Base-by-base conservation (phyloP, 495 filamentous ascomycete genomes). In the Daldinia vernicosa region DNA sequence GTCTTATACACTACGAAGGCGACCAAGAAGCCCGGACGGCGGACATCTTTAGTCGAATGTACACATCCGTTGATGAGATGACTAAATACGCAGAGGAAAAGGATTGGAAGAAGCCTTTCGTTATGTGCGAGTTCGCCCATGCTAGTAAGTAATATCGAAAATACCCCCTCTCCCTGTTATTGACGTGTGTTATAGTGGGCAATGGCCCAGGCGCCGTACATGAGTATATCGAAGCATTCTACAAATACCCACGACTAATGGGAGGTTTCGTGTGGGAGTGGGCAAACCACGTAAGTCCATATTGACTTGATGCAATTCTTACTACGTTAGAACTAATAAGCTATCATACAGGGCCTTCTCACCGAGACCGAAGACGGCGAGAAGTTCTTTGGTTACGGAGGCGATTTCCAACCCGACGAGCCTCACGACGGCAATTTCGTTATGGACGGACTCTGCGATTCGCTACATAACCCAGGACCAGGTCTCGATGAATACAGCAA, bases 261-360 rank as follows among this genome's bases (percentile, higher is more conserved):
- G 91, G 91, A 6, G 91, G 91, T 0, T 92, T 89, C 60, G 86
- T 91, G 0, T 93, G 91, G 91, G 91, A 92, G 72, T 93, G 90
- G 90, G 86, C 88, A 14, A 93, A 92, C 68, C 90, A 91, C 67
- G 83, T 80, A 72, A 71, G 80, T 67, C 1, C 8, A 30, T 30
- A 8, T 7, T 3, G 15, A 11, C 27, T n/a, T 11, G 43, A 0
- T 47, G 0, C 11, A 11, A 19, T 7, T 33, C 27, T 33, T 65
- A 5, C 0, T n/a, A 11, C 17, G 19, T 54, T 12, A 14, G 26
- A 47, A n/a, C 39, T 37, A 60, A 76, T 62, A 39, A 11, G 7
- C 22, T 4, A 33, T 27, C 51, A 1, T 11, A 26, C 43, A 82
- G 80, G 89, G 91, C 0, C 74, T 93, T 1, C 75, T 83, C 43